These are phyloP conservation scores for Epichloe scottii DNA, from an alignment of 2,329 filamentous ascomycete species.

Conservation along the genomic window DNA sequence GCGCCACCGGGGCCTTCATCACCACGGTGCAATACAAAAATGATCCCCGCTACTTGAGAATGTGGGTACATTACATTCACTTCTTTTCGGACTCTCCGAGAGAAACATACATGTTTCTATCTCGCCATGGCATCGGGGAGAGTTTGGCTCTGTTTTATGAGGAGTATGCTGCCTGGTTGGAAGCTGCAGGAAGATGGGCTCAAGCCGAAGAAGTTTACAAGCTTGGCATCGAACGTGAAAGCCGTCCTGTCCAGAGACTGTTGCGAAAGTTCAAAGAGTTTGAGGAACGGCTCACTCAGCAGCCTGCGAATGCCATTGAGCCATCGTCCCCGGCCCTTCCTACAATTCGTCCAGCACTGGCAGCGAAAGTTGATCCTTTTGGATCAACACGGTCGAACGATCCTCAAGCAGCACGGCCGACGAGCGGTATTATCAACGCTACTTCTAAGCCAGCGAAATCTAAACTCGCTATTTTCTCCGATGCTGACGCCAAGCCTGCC, in stretches of 20 bases:
- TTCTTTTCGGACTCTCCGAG: conserved; percentile 88
- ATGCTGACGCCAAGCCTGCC: conserved; percentile 50
- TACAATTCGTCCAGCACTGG: conserved; percentile 68
- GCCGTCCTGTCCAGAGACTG: conserved; percentile 67
- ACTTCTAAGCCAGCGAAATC: conserved; percentile 55
- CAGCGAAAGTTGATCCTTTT: conserved; percentile 78
- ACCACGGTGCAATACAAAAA: conserved; percentile 83
- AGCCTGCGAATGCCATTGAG: conserved; percentile 46
- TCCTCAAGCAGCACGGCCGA: conserved; percentile 50
- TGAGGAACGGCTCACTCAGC: conserved; percentile 59
- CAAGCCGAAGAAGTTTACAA: conserved; percentile 93
- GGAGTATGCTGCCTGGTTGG: conserved; percentile 89
- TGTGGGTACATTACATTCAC: conserved; percentile 90
- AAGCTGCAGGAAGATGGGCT: conserved; percentile 67
- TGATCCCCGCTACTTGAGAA: conserved; percentile 80
- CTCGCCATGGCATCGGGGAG: conserved; percentile 80
- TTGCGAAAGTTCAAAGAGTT: conserved; percentile 89
- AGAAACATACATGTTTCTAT: conserved; percentile 84
- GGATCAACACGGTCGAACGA: conserved; percentile 42
- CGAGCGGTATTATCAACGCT: conserved; percentile 32
- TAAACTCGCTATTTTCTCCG: conserved; percentile 87
- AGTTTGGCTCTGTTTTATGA: conserved; percentile 87
- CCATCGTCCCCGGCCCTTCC: conserved; percentile 83
- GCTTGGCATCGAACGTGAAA: conserved; percentile 78
- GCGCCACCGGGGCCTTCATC: conserved; percentile 83